Base-by-base conservation (phyloP, 2,329 filamentous ascomycete genomes). In the Eutypa lata region DNA sequence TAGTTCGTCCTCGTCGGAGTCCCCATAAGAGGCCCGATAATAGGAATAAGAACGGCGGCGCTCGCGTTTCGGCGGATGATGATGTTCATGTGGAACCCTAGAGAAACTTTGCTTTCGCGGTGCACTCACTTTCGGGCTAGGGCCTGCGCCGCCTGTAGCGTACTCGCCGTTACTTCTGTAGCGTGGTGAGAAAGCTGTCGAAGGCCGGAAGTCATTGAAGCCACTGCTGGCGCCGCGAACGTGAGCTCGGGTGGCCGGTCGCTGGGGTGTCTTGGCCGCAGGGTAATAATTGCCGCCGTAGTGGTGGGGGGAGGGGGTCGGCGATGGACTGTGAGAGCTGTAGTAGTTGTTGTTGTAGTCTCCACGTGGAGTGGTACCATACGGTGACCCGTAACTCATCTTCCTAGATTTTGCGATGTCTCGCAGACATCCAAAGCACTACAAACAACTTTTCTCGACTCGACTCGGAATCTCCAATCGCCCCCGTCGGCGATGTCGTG, bases 1-100 rank as follows among this genome's bases (percentile, higher is more conserved):
- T 57, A 77, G 69, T 72, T 83, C 80, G 75, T 84, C 81, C 77
- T 83, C 81, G 78, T 84, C 81, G 73, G 81, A 84, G 72, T 83
- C 81, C 76, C 80, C 81, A 77, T 79, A 76, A 67, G 80, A 78
- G 76, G 79, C 70, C 76, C 79, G 80, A 74, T 79, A 76, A 74
- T 81, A 78, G 73, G 78, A 77, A 72, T 76, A 80, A 60, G 81
- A 83, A 72, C 71, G 74, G 67, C 78, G 79, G 65, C 80, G 79
- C 69, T 82, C 78, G 71, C 73, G 77, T 73, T 71, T 74, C 43
- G 65, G 71, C 66, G 62, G 62, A 59, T 59, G 71, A 65, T 69
- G 71, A 69, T 70, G 71, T 69, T 73, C 71, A 67, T 67, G 69
- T 71, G 66, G 58, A 57, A 63, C 66, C 59, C 65, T 66, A 62